Percentiles rank a stretch among this genome's conserved stretches.
Conservation (phyloP, 2,329 filamentous ascomycete species). For the Blastomyces gilchristii region DNA sequence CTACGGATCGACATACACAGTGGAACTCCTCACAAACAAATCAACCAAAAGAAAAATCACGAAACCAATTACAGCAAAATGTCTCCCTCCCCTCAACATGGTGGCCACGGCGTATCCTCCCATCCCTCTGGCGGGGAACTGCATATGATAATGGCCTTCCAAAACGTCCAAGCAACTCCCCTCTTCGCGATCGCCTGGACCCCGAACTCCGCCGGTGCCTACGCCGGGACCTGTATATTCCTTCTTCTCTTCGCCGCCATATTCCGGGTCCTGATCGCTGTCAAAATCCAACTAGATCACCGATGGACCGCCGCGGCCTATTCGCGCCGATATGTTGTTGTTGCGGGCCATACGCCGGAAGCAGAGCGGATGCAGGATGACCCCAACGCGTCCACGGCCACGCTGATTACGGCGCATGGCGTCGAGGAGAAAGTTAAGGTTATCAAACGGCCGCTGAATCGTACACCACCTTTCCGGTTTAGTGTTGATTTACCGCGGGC, state of each 20-base stretch:
- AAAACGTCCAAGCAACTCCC: slow-evolving; percentile 48
- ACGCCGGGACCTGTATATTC: slow-evolving; percentile 88
- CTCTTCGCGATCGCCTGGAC: slow-evolving; percentile 64
- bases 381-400: slow-evolving; percentile 53
- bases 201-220: slow-evolving; percentile 57
- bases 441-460: slow-evolving; percentile 44
- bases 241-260: slow-evolving; percentile 64
- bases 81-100: slow-evolving; percentile 5
- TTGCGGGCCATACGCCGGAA: slow-evolving; percentile 53
- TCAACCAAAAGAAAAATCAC: not conserved
- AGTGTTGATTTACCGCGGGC: slow-evolving; percentile 69
- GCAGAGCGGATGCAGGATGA: slow-evolving; percentile 50
- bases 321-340: slow-evolving; percentile 64
- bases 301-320: slow-evolving; percentile 62
- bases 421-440: slow-evolving; percentile 71
- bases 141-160: slow-evolving; percentile 33
- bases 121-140: slow-evolving; percentile 14
- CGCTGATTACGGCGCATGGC: slow-evolving; percentile 61
- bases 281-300: slow-evolving; percentile 50
- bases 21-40: not conserved
- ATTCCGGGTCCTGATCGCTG: slow-evolving; percentile 61
- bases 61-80: not conserved
- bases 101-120: slow-evolving; percentile 7
- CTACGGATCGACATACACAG: not conserved
- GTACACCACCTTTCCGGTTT: slow-evolving; percentile 61